Base-by-base conservation (phyloP, 768 basidiomycete species). In the Auriscalpium vulgare region DNA sequence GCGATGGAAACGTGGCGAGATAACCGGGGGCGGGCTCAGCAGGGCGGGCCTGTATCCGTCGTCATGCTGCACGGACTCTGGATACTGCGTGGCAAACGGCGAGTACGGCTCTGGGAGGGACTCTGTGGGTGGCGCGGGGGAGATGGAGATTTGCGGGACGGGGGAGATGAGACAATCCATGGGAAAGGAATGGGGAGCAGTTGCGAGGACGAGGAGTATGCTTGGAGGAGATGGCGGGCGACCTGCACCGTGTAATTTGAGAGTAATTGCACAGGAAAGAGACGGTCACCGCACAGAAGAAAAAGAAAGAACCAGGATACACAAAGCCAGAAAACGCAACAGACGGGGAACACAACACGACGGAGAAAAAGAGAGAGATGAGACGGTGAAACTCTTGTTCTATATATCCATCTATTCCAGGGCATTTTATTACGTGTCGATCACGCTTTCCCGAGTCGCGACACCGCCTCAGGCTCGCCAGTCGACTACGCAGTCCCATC, bases 61-160 rank as follows among this genome's bases (percentile, higher is more conserved):
- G 37, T 51, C 74, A 6, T 67, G 61, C 40, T 58, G 59, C 49
- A 67, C 54, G 56, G 67, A 57, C 58, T 66, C 57, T 63, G 60
- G 36, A 66, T 62, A 23, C 65, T 55, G 66, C 47, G 62, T 43
- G n/a, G 73, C 67, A 62, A 86, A 84, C 9, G 86, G 85, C 54
- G 86, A 87, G 66, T 74, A 81, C 3, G 84, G 82, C 66, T 87
- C 83, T 36, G 70, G 61, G 36, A 65, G 53, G 45, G 71, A 68
- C 50, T 79, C 77, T 61, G 79, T 74, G n/a, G 79, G 79, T 3
- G 84, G 81, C 49, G 87, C 81, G 37, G 76, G 81, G 19, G 85
- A 88, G 65, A 91, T 81, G 62, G 76, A 78, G 62, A 91, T 90
- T 59, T 78, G 74, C 61, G 88, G 87, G 63, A 88, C 70, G 56